A percentile compares a stretch with the other conserved stretches of the same genome.
phyloP scores from a whole-genome alignment of 2,329 filamentous ascomycete genomes.

The Domatiomyces catenatus region DNA sequence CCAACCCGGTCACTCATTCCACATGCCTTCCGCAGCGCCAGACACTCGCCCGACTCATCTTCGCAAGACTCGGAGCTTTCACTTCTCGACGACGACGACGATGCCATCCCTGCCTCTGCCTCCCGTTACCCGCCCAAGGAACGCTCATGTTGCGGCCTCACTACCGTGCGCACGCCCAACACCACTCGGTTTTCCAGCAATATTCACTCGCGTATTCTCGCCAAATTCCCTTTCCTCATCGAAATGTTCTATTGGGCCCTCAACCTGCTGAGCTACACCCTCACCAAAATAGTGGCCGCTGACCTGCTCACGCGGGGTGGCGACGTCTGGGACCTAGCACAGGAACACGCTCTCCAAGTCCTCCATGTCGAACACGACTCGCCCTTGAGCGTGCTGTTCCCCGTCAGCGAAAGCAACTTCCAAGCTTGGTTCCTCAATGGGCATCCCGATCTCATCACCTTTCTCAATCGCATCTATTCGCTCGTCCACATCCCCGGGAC shows the following conservation, averaged over 20 bases:
- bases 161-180: slow-evolving; percentile 39
- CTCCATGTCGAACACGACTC: slow-evolving; percentile 29
- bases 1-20: slow-evolving; percentile 10
- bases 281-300: slow-evolving; percentile 40
- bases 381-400: slow-evolving; percentile 26
- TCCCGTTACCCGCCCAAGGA: slow-evolving; percentile 33
- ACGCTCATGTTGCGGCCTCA: slow-evolving; percentile 36
- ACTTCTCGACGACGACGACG: slow-evolving; percentile 19
- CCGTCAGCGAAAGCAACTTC: slow-evolving; percentile 28
- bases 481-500: slow-evolving; percentile 38
- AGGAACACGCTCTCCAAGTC: slow-evolving; percentile 30
- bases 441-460: slow-evolving; percentile 28
- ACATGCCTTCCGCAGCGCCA: background rate
- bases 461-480: slow-evolving; percentile 36
- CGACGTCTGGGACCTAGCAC: slow-evolving; percentile 32
- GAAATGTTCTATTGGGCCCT: slow-evolving; percentile 63
- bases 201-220: slow-evolving; percentile 46
- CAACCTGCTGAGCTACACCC: slow-evolving; percentile 48
- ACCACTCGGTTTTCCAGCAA: slow-evolving; percentile 46
- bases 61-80: slow-evolving; percentile 19
- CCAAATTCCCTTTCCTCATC: slow-evolving; percentile 53
- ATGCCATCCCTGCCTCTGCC: slow-evolving; percentile 19
- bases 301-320: slow-evolving; percentile 35
- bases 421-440: slow-evolving; percentile 31
- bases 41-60: slow-evolving; percentile 7